These are phyloP conservation scores for Henckelia pumila DNA, from an alignment of 257 asterid genomes.

Conservation along the genomic window DNA sequence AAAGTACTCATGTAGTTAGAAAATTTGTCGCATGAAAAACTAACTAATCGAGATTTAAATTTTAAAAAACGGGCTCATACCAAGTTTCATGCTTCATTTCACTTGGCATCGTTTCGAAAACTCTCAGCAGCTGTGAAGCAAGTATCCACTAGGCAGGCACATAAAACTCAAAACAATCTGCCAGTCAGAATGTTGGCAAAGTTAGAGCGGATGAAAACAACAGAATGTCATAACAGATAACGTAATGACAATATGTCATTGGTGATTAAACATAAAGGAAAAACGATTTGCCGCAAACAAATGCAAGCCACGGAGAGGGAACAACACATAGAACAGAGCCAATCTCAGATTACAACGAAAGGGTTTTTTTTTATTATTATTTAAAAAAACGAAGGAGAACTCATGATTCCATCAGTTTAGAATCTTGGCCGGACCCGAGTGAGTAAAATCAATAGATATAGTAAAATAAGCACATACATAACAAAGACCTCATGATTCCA, in stretches of 20 bases:
- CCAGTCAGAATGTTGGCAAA: slow-evolving; percentile 19
- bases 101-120: slow-evolving; percentile 54
- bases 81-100: slow-evolving; percentile 45
- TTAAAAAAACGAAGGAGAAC: no score
- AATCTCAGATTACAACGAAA: neutral
- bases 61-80: slow-evolving; percentile 33
- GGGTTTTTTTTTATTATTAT: no score
- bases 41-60: neutral
- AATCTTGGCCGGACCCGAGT: no score
- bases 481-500: neutral
- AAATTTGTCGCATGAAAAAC: neutral
- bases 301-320: neutral
- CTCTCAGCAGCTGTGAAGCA: slow-evolving; percentile 55
- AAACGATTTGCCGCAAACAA: neutral
- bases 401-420: no score
- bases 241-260: neutral
- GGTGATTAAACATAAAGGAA: neutral
- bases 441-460: neutral
- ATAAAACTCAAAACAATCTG: slow-evolving; percentile 19
- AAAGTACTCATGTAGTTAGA: neutral
- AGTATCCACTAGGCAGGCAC: slow-evolving; percentile 46
- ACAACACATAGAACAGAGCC: neutral
- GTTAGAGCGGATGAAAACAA: neutral
- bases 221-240: neutral
- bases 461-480: neutral